phyloP scores from a whole-genome alignment of 2,329 filamentous ascomycete genomes.

The Cladosporium sp. region DNA sequence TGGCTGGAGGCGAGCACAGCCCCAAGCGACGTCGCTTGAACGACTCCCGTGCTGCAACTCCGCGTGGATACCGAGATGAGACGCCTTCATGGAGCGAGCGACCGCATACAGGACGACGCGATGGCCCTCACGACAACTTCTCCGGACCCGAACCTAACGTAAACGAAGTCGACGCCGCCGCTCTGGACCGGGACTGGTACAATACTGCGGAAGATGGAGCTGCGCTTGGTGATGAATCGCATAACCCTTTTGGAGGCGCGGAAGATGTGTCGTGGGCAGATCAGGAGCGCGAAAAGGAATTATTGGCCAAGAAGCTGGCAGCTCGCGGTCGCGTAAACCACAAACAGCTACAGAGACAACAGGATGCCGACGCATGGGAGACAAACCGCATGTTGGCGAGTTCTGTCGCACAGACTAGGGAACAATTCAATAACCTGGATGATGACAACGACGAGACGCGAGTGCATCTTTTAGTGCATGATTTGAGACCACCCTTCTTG shows the following conservation, averaged over 20 bases:
- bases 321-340: slow-evolving; percentile 48
- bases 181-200: slow-evolving; percentile 90
- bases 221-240: slow-evolving; percentile 83
- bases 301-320: slow-evolving; percentile 72
- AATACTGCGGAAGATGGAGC: slow-evolving; percentile 79
- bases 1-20: slow-evolving; percentile 38
- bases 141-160: slow-evolving; percentile 57
- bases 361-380: slow-evolving; percentile 96
- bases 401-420: slow-evolving; percentile 84
- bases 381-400: slow-evolving; percentile 97
- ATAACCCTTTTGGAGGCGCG: slow-evolving; percentile 81
- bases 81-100: slow-evolving; percentile 11
- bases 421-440: slow-evolving; percentile 75
- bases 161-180: slow-evolving; percentile 64
- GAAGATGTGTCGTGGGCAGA: slow-evolving; percentile 65
- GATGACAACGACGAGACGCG: slow-evolving; percentile 87
- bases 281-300: slow-evolving; percentile 65
- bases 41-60: slow-evolving; percentile 12
- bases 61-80: slow-evolving; percentile 3
- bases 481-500: slow-evolving; percentile 87
- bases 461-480: slow-evolving; percentile 87
- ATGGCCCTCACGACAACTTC: slow-evolving; percentile 52
- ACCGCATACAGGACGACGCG: slow-evolving; percentile 25
- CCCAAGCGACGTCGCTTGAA: slow-evolving; percentile 65
- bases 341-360: slow-evolving; percentile 76